Conservation (phyloP, 2,329 filamentous ascomycete species). For the Pezizomycotina sp. region DNA sequence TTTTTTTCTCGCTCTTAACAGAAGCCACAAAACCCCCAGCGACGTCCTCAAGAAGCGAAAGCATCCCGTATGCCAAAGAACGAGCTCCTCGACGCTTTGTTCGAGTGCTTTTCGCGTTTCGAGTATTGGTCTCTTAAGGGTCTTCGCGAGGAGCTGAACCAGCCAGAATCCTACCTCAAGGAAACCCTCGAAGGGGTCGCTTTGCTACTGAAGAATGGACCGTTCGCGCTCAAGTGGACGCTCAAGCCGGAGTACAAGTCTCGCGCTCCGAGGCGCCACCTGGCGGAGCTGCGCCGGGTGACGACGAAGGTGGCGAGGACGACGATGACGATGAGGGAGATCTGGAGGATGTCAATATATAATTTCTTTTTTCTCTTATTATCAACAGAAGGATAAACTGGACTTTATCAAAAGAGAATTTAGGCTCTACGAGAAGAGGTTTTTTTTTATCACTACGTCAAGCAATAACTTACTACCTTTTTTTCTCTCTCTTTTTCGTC, state of each 20-base stretch:
- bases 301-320: slow-evolving; percentile 32
- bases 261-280: slow-evolving; percentile 38
- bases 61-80: slow-evolving; percentile 77
- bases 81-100: slow-evolving; percentile 72
- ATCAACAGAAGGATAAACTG: neutral
- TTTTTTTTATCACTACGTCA: too few relatives aligned
- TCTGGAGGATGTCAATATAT: slow-evolving; percentile 31
- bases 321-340: slow-evolving; percentile 38
- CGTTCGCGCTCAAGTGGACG: slow-evolving; percentile 73
- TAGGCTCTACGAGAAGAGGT: too few relatives aligned
- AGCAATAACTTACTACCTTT: too few relatives aligned
- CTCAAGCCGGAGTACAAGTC: slow-evolving; percentile 54
- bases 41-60: slow-evolving; percentile 58
- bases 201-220: slow-evolving; percentile 62
- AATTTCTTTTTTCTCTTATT: slow-evolving; percentile 23
- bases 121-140: slow-evolving; percentile 90
- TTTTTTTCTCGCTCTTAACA: slow-evolving; percentile 26
- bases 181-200: slow-evolving; percentile 71
- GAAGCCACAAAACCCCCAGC: slow-evolving; percentile 40
- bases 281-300: slow-evolving; percentile 36
- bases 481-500: too few relatives aligned
- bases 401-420: too few relatives aligned
- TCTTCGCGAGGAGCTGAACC: slow-evolving; percentile 57
- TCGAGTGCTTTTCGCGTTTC: slow-evolving; percentile 67
- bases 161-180: slow-evolving; percentile 87